Evolutionary conservation across 169 alveolate species (phyloP).

Genomic region (Plasmodium relictum): DNA sequence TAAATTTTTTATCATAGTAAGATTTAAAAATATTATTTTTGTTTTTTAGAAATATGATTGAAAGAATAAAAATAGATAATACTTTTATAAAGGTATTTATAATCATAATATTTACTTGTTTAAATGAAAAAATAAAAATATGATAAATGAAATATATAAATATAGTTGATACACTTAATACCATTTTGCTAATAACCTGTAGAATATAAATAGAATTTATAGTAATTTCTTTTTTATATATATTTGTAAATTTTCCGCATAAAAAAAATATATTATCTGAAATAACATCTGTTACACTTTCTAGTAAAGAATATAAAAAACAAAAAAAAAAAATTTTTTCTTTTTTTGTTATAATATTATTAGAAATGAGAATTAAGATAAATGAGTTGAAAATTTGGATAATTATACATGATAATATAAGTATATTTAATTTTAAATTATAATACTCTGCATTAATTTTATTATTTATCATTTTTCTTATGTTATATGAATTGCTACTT

Average conservation of each 20-base stretch:
- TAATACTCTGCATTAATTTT: constrained; percentile 68
- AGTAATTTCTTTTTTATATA: constrained; percentile 70
- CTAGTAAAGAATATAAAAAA: constrained; percentile 75
- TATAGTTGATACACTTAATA: constrained; percentile 56
- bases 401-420: constrained; percentile 74
- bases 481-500: constrained; percentile 5
- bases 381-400: constrained; percentile 59
- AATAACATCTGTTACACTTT: constrained; percentile 75
- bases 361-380: constrained; percentile 62
- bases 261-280: constrained; percentile 77
- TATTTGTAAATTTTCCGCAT: constrained; percentile 75
- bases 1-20: neutral
- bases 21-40: constrained; percentile 54
- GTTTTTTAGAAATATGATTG: constrained; percentile 65
- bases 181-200: constrained; percentile 77
- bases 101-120: constrained; percentile 73
- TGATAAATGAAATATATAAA: constrained; percentile 71
- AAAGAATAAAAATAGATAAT: constrained; percentile 67
- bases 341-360: constrained; percentile 57
- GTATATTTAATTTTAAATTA: constrained; percentile 66
- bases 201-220: constrained; percentile 48
- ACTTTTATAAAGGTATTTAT: constrained; percentile 68
- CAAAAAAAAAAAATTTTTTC: constrained; percentile 67
- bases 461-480: constrained; percentile 48
- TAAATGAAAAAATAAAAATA: constrained; percentile 42